phyloP scores from a whole-genome alignment of 257 asterid species.

The Solanum virginianum region DNA sequence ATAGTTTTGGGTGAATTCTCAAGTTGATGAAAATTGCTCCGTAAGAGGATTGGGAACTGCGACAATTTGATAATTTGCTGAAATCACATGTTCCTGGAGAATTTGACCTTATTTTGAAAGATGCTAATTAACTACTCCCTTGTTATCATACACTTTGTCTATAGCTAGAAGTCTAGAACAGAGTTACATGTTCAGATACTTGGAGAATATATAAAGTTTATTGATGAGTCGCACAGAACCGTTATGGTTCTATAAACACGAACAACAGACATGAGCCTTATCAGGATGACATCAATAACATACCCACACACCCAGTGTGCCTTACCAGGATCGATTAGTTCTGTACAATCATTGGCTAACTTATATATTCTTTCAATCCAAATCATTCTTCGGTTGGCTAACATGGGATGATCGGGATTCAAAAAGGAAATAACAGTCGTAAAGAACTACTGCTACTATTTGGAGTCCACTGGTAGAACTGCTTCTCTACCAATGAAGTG shows the following conservation, averaged over 20 bases:
- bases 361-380: not conserved
- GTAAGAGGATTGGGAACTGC: not conserved
- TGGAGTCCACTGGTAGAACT: not conserved
- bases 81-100: not conserved
- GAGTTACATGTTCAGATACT: not conserved
- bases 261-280: not conserved
- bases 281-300: not conserved
- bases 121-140: not conserved
- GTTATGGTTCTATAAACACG: not conserved
- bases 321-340: not conserved
- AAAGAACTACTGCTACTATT: not conserved
- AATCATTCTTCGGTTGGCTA: not conserved
- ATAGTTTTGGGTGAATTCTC: not conserved
- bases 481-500: not conserved
- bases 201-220: not conserved
- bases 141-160: not conserved
- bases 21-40: not conserved
- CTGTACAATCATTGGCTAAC: not conserved
- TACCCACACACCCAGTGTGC: not conserved
- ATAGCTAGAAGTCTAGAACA: not conserved
- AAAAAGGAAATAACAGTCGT: not conserved
- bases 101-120: not conserved
- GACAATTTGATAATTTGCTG: not conserved
- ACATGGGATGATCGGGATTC: not conserved
- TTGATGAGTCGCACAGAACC: not conserved